Evolutionary conservation across 371 early-diverging fungal genomes (phyloP).

Genomic region (Mortierella sp.): DNA sequence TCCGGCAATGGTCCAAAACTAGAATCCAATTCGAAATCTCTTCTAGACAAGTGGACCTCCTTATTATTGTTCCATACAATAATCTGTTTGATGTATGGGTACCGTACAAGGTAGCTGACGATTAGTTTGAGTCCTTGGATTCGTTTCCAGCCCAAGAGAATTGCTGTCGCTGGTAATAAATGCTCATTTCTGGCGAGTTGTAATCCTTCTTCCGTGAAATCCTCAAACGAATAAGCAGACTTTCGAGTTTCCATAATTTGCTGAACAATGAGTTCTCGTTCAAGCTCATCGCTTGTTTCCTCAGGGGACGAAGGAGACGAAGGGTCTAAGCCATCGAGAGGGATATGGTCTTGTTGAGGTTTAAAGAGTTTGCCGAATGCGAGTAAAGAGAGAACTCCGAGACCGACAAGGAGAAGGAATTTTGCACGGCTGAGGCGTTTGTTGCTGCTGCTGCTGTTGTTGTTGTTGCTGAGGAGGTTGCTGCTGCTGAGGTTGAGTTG

Average conservation of each 20-base stretch:
- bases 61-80: slow-evolving; percentile 65
- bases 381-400: slow-evolving; percentile 29
- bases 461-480: neutral
- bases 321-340: too few relatives aligned
- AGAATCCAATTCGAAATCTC: slow-evolving; percentile 54
- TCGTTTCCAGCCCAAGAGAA: slow-evolving; percentile 56
- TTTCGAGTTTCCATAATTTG: slow-evolving; percentile 37
- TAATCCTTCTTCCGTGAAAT: slow-evolving; percentile 49
- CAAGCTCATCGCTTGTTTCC: slow-evolving; percentile 24
- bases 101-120: slow-evolving; percentile 63
- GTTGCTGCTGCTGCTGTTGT: neutral
- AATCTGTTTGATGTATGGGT: slow-evolving; percentile 71
- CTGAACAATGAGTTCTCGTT: slow-evolving; percentile 30
- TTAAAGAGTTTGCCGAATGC: slow-evolving; percentile 20
- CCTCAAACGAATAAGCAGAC: slow-evolving; percentile 37
- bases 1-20: slow-evolving; percentile 41
- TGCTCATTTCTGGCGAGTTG: slow-evolving; percentile 25
- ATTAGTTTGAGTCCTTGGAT: slow-evolving; percentile 60
- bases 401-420: slow-evolving; percentile 32
- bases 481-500: neutral
- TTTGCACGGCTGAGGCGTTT: slow-evolving; percentile 22
- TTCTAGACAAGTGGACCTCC: slow-evolving; percentile 28
- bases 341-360: neutral
- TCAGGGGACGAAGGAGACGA: neutral
- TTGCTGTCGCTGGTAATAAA: slow-evolving; percentile 46